These are phyloP conservation scores for Escallonia rubra DNA, from an alignment of 129 eudicot species.

Conservation along the genomic window DNA sequence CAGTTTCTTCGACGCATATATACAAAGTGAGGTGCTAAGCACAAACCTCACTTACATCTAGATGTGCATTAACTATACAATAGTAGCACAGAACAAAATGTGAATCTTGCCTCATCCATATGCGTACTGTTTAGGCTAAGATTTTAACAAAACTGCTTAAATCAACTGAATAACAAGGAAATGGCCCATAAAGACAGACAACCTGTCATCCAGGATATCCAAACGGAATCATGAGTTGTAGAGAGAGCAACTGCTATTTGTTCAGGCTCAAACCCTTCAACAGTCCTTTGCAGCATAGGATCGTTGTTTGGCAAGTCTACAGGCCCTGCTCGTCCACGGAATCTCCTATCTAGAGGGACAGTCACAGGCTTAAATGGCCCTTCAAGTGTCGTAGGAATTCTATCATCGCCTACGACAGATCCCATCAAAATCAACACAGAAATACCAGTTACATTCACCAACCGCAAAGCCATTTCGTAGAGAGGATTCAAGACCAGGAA, in stretches of 20 bases:
- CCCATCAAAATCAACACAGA: conserved; percentile 18
- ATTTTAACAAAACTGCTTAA: not conserved
- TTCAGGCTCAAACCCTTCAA: conserved; percentile 67
- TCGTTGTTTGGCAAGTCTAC: conserved; percentile 75
- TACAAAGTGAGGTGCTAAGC: too few species aligned
- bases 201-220: conserved; percentile 98
- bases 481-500: not conserved
- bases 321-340: conserved; percentile 61
- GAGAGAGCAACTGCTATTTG: conserved; percentile 83
- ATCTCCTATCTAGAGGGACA: conserved; percentile 59
- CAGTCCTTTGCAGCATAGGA: conserved; percentile 55
- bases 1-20: too few species aligned
- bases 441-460: not conserved
- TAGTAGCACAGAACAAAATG: conserved; percentile 1
- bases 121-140: too few species aligned
- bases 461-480: not conserved
- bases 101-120: not conserved
- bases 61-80: too few species aligned
- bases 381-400: conserved; percentile 76
- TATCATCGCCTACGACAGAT: conserved; percentile 10
- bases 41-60: too few species aligned
- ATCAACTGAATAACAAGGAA: not conserved
- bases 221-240: conserved; percentile 57
- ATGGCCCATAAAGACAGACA: not conserved
- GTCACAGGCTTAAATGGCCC: conserved; percentile 87